A percentile compares a stretch with the other conserved stretches of the same genome.
phyloP scores from a whole-genome alignment of 345 rosid genomes.

The Reutealis trisperma region DNA sequence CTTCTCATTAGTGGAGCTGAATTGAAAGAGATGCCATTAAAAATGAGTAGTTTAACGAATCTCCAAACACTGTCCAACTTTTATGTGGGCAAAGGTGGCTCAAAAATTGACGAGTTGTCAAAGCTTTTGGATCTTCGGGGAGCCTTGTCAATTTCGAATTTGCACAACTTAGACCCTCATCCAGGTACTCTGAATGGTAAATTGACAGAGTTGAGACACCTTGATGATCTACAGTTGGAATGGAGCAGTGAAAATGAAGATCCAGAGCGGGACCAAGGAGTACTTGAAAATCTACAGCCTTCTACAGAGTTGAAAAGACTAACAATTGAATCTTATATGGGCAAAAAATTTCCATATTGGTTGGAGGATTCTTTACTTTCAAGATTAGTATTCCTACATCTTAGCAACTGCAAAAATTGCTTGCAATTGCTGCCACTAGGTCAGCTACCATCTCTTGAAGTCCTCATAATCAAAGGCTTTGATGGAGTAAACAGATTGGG shows the following conservation, averaged over 20 bases:
- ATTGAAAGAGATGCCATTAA: not conserved
- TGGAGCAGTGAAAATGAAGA: not conserved
- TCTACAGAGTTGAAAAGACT: not conserved
- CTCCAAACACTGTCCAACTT: too few relatives aligned
- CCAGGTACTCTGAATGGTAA: not conserved
- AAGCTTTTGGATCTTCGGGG: not conserved
- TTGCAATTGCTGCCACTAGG: slow-evolving; percentile 43
- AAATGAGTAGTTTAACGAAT: not conserved
- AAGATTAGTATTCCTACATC: slow-evolving; percentile 21
- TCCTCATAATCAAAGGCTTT: slow-evolving; percentile 31
- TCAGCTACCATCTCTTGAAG: slow-evolving; percentile 39
- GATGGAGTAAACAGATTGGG: too few relatives aligned
- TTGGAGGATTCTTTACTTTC: slow-evolving; percentile 33
- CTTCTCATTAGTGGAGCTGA: slow-evolving; percentile 9
- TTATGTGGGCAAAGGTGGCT: not conserved
- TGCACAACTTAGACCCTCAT: not conserved
- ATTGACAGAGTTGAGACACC: not conserved
- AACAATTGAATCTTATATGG: not conserved
- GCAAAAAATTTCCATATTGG: slow-evolving; percentile 36
- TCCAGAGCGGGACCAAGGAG: not conserved
- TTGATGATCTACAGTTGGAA: not conserved
- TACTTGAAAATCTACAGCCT: not conserved
- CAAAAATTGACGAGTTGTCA: not conserved
- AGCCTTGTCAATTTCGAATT: not conserved
- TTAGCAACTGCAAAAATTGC: slow-evolving; percentile 36